phyloP scores from a whole-genome alignment of 345 rosid species.

The Limnanthes douglasii region DNA sequence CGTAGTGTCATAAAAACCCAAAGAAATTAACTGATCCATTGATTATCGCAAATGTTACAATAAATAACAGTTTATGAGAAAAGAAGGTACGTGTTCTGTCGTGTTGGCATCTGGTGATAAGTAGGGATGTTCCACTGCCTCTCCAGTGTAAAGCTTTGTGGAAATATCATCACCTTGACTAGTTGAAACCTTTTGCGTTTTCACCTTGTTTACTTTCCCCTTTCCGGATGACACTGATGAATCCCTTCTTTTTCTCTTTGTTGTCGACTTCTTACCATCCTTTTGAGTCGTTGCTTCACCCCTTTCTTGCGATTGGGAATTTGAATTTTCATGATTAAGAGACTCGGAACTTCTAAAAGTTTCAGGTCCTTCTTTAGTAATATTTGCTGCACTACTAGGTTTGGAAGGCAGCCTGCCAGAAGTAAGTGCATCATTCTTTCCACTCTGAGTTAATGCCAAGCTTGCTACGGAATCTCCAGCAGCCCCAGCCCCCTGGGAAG shows the following conservation, averaged over 20 bases:
- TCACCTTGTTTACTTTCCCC: constrained; percentile 57
- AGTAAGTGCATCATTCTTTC: constrained; percentile 46
- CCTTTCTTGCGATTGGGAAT: constrained; percentile 76
- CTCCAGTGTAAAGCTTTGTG: constrained; percentile 15
- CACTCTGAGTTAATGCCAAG: constrained; percentile 43
- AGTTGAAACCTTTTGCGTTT: constrained; percentile 31
- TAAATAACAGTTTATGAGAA: too few species aligned
- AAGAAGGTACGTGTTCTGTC: too few species aligned
- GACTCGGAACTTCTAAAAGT: constrained; percentile 52
- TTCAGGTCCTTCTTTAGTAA: constrained; percentile 62
- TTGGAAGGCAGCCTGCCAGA: constrained; percentile 60
- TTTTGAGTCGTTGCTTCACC: constrained; percentile 34
- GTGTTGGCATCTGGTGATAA: too few species aligned
- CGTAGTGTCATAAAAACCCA: too few species aligned
- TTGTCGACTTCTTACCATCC: constrained; percentile 36
- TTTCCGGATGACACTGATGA: constrained; percentile 37
- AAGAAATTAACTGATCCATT: too few species aligned
- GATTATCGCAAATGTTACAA: too few species aligned
- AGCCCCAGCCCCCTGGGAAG: constrained; percentile 52
- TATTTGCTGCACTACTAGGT: constrained; percentile 43
- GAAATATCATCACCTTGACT: constrained; percentile 24
- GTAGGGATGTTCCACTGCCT: constrained; percentile 20
- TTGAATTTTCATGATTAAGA: constrained; percentile 83
- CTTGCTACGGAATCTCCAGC: constrained; percentile 36
- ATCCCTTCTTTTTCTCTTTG: constrained; percentile 77